Base-by-base conservation (phyloP, 2,329 filamentous ascomycete species). In the Microdochium paspali region DNA sequence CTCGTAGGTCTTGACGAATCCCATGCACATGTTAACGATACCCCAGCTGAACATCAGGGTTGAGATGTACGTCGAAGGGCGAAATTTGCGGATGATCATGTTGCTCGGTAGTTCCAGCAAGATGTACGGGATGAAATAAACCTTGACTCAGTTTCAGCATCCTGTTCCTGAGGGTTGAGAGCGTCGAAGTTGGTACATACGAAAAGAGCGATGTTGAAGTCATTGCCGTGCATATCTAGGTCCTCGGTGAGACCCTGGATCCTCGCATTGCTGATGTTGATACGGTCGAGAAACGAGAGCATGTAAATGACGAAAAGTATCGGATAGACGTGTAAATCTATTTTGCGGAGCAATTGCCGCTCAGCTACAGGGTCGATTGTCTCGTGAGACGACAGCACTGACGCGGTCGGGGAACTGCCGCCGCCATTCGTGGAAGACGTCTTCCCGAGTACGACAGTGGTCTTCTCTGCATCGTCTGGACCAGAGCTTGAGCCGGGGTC, bases 181-280 rank as follows among this genome's bases (percentile, higher is more conserved):
- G 7, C 26, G 26, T 7, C 65, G 53, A 49, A 61, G 12, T 39
- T 3, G n/a, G 2, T 13, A 53, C 60, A 49, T 50, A 65, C 58
- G 21, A 63, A 67, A 3, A 72, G 61, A 5, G 65, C 66, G 47
- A 71, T 58, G 50, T 73, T 73, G 56, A 67, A 74, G 23, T 66
- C 61, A 46, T 65, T 66, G 4, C 66, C 68, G 1, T 58, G 54
- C 21, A 74, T 60, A 9, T 66, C 55, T 1, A 75, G 60, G 13
- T 74, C 70, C 24, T 61, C 54, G 0, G 61, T 56, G 51, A 76
- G 59, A 32, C 71, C 66, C 52, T 70, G 61, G 47, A 74, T 70
- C 44, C 63, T 59, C 9, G 70, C 70, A 58, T 76, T 74, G 58
- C 68, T 67, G 47, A 73, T 72, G 52, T 73, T 72, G 63, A 64